Base-by-base conservation (phyloP, 495 filamentous ascomycete genomes). In the Lasiosphaeriaceae sp. region DNA sequence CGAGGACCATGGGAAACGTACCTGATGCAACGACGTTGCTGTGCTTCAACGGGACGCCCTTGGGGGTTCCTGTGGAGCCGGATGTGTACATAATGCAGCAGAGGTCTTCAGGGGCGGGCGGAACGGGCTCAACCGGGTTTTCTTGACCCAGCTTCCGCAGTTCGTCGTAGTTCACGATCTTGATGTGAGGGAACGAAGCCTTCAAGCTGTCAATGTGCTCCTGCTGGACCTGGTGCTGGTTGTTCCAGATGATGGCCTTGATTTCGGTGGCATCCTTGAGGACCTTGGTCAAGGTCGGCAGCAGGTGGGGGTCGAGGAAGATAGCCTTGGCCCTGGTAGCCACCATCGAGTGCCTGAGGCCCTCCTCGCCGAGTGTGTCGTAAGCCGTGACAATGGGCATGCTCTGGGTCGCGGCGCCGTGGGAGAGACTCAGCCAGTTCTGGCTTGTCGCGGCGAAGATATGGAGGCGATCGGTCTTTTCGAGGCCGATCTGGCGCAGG, bases 21-120 rank as follows among this genome's bases (percentile, higher is more conserved):
- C 89, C 85, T 49, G 93, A 87, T 61, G 90, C 93, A 64, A 98
- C 79, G 19, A 98, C 90, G 65, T 92, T 89, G 53, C 77, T 88
- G 71, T 98, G 94, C 64, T 86, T 94, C 61, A 98, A 73, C 29
- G 91, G 85, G 24, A 98, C 94, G 73, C 94, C 94, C 80, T 97
- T 98, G 35, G 94, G 94, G 0, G 92, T 83, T 49, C 94, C 94
- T 4, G 94, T 98, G n/a, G 93, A 96, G 44, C 94, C 94, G 29
- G 94, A 97, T 2, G 94, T 98, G 78, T 97, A 98, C 94, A 98
- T 98, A 71, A 98, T 96, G 70, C 94, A 96, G 80, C 89, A 94
- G 12, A 98, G 83, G 69, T 96, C 93, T 49, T 96, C 90, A 2
- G 90, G 81, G 23, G 77, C 72, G 3, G 94, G 92, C 39, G 91